A percentile compares a stretch with the other conserved stretches of the same genome.
Conservation (phyloP, 257 asterid genomes). For the Solanum peruvianum region DNA sequence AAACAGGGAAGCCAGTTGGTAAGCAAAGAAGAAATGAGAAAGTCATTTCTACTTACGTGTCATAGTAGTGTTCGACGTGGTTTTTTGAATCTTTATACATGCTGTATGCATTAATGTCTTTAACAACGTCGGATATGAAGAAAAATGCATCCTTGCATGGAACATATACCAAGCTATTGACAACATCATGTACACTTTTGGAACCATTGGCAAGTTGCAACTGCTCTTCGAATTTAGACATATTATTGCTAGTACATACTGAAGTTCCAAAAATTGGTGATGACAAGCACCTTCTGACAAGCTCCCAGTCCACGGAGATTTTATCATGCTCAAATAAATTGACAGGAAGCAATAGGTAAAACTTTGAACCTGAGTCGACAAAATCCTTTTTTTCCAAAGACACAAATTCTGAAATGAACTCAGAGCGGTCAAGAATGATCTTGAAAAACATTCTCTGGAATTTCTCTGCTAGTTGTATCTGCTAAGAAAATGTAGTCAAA, state of each 20-base stretch:
- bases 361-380: conserved; percentile 40
- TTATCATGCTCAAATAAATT: conserved; percentile 21
- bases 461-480: conserved; percentile 68
- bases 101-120: conserved; percentile 45
- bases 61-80: conserved; percentile 57
- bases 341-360: conserved; percentile 76
- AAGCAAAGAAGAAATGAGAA: neutral
- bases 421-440: conserved; percentile 63
- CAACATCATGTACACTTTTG: conserved; percentile 39
- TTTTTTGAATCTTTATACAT: conserved; percentile 32
- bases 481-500: conserved; percentile 10
- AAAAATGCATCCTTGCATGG: conserved; percentile 60
- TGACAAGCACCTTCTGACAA: conserved; percentile 62
- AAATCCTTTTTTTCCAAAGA: conserved; percentile 33
- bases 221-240: conserved; percentile 18
- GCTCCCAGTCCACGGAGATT: conserved; percentile 74
- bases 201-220: conserved; percentile 75
- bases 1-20: neutral
- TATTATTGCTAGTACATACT: conserved; percentile 9
- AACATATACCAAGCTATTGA: conserved; percentile 76
- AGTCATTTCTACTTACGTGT: conserved; percentile 34
- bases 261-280: conserved; percentile 63
- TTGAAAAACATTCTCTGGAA: conserved; percentile 77
- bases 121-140: conserved; percentile 61
- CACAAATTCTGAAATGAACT: conserved; percentile 52